phyloP scores from a whole-genome alignment of 495 filamentous ascomycete species.

The Tuber microsphaerosporum region DNA sequence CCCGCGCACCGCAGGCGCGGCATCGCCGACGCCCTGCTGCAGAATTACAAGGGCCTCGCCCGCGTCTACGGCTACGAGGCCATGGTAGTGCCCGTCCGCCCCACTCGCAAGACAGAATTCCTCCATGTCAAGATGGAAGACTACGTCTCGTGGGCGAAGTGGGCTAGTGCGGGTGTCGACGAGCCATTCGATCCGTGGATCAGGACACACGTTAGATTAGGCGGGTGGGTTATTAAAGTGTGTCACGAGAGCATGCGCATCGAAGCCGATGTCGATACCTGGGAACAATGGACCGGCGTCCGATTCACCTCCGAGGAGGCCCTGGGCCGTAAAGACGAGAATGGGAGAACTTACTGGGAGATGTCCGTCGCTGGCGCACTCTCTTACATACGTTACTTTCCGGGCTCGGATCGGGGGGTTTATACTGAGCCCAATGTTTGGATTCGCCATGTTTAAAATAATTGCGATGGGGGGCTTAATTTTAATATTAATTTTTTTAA shows the following conservation, averaged over 20 bases:
- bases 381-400: background rate
- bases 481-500: no score
- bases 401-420: background rate
- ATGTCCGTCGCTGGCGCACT: background rate
- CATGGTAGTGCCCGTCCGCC: background rate
- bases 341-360: background rate
- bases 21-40: background rate
- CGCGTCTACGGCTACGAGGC: background rate
- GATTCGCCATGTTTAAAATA: background rate
- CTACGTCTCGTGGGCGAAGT: background rate
- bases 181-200: background rate
- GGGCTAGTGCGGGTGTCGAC: background rate
- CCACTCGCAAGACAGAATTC: background rate
- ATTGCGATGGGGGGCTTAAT: background rate
- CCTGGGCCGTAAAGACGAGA: background rate
- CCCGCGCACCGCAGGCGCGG: background rate
- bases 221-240: background rate
- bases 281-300: background rate
- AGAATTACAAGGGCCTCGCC: background rate
- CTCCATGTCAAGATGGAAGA: background rate
- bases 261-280: background rate
- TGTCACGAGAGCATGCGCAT: background rate
- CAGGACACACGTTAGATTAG: background rate
- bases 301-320: background rate
- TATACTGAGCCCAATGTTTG: background rate